These are phyloP conservation scores for Penicillium macrosclerotiorum DNA, from an alignment of 495 filamentous ascomycete genomes.

Conservation along the genomic window DNA sequence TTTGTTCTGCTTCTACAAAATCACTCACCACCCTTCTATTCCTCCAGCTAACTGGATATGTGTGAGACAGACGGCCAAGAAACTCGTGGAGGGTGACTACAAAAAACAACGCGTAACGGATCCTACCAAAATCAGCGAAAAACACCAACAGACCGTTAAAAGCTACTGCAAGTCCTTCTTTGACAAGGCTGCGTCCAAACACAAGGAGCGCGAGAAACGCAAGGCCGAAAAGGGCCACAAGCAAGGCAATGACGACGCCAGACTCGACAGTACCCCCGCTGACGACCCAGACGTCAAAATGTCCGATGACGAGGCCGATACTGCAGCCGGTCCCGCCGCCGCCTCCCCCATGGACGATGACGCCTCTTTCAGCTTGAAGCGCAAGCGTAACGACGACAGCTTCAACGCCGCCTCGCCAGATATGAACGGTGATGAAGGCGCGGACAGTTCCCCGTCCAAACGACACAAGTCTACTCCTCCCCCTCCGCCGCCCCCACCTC, in stretches of 20 bases:
- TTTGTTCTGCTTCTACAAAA: constrained; percentile 36
- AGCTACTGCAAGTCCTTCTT: constrained; percentile 79
- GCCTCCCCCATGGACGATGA: constrained; percentile 33
- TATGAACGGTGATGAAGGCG: constrained; percentile 32
- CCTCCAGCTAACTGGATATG: no score
- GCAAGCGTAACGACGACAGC: constrained; percentile 23
- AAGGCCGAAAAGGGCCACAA: constrained; percentile 46
- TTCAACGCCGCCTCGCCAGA: constrained; percentile 59
- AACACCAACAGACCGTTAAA: constrained; percentile 78
- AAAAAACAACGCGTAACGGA: constrained; percentile 81
- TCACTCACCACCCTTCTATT: background rate
- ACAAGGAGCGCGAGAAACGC: constrained; percentile 63
- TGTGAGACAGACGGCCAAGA: constrained; percentile 76
- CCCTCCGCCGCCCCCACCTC: constrained; percentile 31
- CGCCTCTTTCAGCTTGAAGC: constrained; percentile 17
- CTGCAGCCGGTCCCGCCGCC: background rate
- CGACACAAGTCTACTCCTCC: constrained; percentile 41
- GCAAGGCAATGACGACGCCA: constrained; percentile 15
- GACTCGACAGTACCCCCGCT: constrained; percentile 28
- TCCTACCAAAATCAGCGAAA: constrained; percentile 73
- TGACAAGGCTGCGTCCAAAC: constrained; percentile 78
- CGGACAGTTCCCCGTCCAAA: constrained; percentile 32
- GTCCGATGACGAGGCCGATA: constrained; percentile 57
- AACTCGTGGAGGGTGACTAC: constrained; percentile 84
- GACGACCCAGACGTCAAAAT: constrained; percentile 47